Base-by-base conservation (phyloP, 352 stramenopile genomes). In the Globisporangium carolinianum region DNA sequence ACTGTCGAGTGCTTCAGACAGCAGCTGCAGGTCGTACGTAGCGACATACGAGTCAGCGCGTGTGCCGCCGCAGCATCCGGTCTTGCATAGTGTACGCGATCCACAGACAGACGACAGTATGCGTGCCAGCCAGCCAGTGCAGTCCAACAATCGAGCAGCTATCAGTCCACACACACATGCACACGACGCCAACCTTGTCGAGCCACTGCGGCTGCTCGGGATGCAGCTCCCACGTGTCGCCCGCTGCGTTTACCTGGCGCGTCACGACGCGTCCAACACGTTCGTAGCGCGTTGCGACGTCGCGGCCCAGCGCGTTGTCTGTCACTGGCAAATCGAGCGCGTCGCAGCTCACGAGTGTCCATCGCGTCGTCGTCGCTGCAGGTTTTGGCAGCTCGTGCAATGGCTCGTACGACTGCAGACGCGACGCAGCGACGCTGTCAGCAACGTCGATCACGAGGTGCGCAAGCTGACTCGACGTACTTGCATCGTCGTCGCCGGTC, bases 121-220 rank as follows among this genome's bases (percentile, higher is more conserved):
- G 2, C 24, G 24, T 24, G 24, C 24, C 24, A 24, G 24, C 24
- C 24, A 24, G 24, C 24, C 24, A 24, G 24, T 24, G 1, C 42
- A 12, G 0, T 47, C 3, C 12, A 7, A 5, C 2, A 45, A 4
- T 24, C 10, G 7, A 6, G n/a, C n/a, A 50, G 6, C n/a, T 17
- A n/a, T 4, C 14, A 46, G 17, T 15, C 7, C 18, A 53, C 24
- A 48, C 51, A 6, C n/a, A 55, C 18, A 18, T 3, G 38, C 5
- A 17, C 2, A 35, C 14, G 14, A 6, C 24, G 43, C 11, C 14
- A 60, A 64, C 61, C 56, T 60, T 32, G n/a, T 63, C 46, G 17
- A 64, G 51, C 61, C 61, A 67, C 11, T 14, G 17, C 11, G 61
- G 61, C 18, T 51, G 61, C 45, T 41, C 24, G 36, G 50, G 42